Evolutionary conservation across 441 rosid species (phyloP), one percentile per base, ranked within the genome.

Genomic region (Aquilaria agallochum): DNA sequence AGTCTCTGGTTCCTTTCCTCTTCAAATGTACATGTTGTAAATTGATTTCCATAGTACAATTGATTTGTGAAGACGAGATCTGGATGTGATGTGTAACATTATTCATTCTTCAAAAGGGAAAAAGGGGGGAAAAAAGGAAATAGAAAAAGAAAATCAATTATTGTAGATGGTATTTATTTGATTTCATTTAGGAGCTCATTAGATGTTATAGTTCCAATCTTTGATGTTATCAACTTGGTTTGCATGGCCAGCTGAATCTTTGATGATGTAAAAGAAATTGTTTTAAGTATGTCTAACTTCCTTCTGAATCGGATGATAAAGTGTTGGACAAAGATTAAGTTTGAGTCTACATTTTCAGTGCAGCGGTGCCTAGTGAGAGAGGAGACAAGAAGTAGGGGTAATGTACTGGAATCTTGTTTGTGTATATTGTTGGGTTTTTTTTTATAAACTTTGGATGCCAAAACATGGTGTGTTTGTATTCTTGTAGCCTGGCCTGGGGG

Each of bases 21-120:
- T 70, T 76, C 7, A 36, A 60, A 63, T 90, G 98, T 88, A 88
- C 78, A 88, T 80, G 65, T 63, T 92, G 96, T 89, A 89, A 79
- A 86, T 84, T 76, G 64, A 74, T 68, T 69, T 74, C 72, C 72
- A 63, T 76, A 73, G 63, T 77, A 74, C 80, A 67, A 69, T 72
- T 73, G 51, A 81, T 79, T 77, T 78, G 83, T 77, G 78, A 77
- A 78, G 82, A 80, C 74, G 68, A 74, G 75, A 72, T 77, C 55
- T 55, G 64, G 72, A 56, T 71, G 73, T 80, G 79, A 70, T 77
- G 65, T 79, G 71, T 74, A 75, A 75, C 83, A 64, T 48, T 71
- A 60, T 60, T 68, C 70, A 71, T 72, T 78, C 76, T 69, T 76
- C 77, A 59, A 72, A 72, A 55, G 40, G 59, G 53, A 65, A 67